Percentiles rank a stretch among this genome's conserved stretches.
Evolutionary conservation across 2,329 filamentous ascomycete genomes (phyloP).

Genomic region (Pseudopithomyces maydicus): DNA sequence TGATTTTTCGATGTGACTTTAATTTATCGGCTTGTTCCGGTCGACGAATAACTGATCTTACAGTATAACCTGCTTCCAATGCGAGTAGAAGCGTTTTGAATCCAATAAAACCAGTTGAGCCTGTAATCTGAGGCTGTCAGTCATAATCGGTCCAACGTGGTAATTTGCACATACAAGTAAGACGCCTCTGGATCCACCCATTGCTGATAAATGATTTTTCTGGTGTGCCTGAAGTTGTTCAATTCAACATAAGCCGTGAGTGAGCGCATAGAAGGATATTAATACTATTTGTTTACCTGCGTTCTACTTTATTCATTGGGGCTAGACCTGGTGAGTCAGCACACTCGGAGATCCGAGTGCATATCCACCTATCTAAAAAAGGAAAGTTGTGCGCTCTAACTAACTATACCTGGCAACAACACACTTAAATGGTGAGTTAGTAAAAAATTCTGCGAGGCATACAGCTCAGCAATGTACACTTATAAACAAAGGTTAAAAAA

Average conservation of each 20-base stretch:
- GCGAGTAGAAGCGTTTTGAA: constrained; percentile 13
- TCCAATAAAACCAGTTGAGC: constrained; percentile 13
- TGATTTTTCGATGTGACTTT: constrained; percentile 5
- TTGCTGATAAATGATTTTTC: background rate
- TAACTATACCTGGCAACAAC: no score
- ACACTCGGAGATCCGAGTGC: background rate
- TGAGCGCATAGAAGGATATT: background rate
- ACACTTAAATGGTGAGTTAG: no score
- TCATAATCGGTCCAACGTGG: no score
- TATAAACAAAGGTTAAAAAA: no score
- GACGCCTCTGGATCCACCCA: background rate
- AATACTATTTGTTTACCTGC: background rate
- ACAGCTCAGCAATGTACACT: no score
- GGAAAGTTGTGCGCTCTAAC: no score
- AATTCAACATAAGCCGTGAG: background rate
- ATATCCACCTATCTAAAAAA: background rate
- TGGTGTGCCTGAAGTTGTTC: no score
- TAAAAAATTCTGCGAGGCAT: no score
- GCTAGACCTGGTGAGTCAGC: background rate
- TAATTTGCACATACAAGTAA: background rate
- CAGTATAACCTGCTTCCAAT: constrained; percentile 10
- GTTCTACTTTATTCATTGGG: no score
- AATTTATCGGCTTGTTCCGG: constrained; percentile 13
- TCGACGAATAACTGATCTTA: constrained; percentile 14
- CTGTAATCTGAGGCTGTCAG: constrained; percentile 8